phyloP scores from a whole-genome alignment of 495 filamentous ascomycete species.

The Podospora appendiculata region DNA sequence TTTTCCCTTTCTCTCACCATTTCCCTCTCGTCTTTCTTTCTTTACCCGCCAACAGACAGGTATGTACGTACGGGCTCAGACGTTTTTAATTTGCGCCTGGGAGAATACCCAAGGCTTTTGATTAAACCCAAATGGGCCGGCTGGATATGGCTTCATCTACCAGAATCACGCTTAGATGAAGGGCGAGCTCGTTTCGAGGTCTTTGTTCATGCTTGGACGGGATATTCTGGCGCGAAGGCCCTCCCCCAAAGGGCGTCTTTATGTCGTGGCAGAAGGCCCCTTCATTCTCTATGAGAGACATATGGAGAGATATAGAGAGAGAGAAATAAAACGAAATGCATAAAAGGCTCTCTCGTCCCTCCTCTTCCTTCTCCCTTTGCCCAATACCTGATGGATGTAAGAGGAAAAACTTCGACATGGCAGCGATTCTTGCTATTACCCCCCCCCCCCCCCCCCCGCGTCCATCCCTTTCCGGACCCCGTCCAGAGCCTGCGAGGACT shows the following conservation, averaged over 20 bases:
- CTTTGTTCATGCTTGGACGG: neutral
- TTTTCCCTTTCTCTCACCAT: no score
- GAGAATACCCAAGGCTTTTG: slow-evolving; percentile 9
- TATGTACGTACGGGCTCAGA: neutral
- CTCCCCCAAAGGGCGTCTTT: no score
- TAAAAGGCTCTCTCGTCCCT: slow-evolving; percentile 8
- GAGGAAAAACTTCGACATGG: slow-evolving; percentile 11
- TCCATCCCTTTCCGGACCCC: neutral
- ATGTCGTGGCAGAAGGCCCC: no score
- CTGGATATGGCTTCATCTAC: slow-evolving; percentile 15
- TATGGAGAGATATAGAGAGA: no score
- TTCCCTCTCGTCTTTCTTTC: neutral
- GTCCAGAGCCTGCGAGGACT: no score
- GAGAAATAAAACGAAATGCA: neutral
- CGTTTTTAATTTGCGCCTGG: slow-evolving; percentile 9
- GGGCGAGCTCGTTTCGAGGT: neutral
- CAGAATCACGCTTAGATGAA: slow-evolving; percentile 11
- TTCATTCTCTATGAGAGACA: no score
- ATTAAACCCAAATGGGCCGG: slow-evolving; percentile 12
- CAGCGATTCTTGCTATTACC: slow-evolving; percentile 4
- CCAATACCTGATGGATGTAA: no score
- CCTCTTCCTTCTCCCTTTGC: neutral
- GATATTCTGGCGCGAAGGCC: no score
- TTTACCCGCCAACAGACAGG: slow-evolving; percentile 2
- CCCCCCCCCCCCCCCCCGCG: neutral